Conservation (phyloP, 345 rosid genomes). For the Cardamine occulta region DNA sequence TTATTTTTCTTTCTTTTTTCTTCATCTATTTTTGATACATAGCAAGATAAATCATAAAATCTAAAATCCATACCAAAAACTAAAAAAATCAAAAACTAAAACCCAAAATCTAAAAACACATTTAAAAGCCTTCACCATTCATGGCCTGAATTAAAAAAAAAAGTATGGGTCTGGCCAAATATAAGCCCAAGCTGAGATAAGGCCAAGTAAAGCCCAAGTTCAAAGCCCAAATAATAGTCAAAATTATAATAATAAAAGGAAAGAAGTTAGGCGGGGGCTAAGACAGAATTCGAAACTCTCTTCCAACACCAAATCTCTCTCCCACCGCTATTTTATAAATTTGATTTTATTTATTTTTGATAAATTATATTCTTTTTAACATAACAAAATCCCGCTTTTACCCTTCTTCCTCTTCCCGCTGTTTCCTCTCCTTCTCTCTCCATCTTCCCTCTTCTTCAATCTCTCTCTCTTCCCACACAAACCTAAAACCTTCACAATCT, state of each 20-base stretch:
- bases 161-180: neutral
- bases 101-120: too few relatives aligned
- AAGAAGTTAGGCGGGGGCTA: slow-evolving; percentile 35
- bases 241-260: neutral
- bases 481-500: slow-evolving; percentile 22
- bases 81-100: too few relatives aligned
- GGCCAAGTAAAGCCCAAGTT: neutral
- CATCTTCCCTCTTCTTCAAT: slow-evolving; percentile 23
- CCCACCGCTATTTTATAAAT: slow-evolving; percentile 37
- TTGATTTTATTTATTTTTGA: neutral
- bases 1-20: too few relatives aligned
- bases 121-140: too few relatives aligned
- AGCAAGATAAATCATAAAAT: too few relatives aligned
- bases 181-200: too few relatives aligned
- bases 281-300: slow-evolving; percentile 30
- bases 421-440: slow-evolving; percentile 33
- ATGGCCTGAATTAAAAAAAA: too few relatives aligned
- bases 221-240: neutral
- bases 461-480: neutral
- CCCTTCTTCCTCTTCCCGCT: slow-evolving; percentile 40
- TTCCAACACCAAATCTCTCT: slow-evolving; percentile 4
- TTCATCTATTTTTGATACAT: too few relatives aligned
- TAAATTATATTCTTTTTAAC: slow-evolving; percentile 21
- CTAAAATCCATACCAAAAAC: neutral
- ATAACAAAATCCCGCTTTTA: neutral